phyloP scores from a whole-genome alignment of 352 stramenopile genomes.

The Globisporangium recalcitrans region DNA sequence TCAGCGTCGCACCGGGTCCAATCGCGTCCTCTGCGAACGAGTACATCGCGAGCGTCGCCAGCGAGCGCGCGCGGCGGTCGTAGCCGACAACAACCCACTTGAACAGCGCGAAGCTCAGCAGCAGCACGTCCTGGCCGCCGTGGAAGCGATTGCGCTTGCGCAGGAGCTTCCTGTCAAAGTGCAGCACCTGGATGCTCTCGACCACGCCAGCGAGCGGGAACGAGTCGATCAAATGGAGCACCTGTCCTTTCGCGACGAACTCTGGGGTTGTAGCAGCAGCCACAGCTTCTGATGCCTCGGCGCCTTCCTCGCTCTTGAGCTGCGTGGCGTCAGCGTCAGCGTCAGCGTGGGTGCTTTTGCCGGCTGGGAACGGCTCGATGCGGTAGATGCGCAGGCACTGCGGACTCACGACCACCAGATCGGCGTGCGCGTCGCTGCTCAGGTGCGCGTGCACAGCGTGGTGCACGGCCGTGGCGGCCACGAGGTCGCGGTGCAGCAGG shows the following conservation, averaged over 20 bases:
- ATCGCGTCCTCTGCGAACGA: conserved; percentile 80
- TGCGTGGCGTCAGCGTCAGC: background rate
- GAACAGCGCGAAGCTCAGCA: conserved; percentile 68
- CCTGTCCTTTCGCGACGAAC: conserved; percentile 39
- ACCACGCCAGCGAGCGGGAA: conserved; percentile 72
- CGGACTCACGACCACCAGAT: conserved; percentile 70
- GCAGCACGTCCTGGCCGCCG: conserved; percentile 63
- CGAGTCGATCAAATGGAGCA: conserved; percentile 64
- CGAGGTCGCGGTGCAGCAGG: conserved; percentile 75
- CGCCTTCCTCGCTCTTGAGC: background rate
- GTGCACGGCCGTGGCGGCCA: conserved; percentile 73
- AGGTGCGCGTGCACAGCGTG: conserved; percentile 62
- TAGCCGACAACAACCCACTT: conserved; percentile 84
- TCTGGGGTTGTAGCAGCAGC: background rate
- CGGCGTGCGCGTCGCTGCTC: conserved; percentile 56
- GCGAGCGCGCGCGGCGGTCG: conserved; percentile 37
- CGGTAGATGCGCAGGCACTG: conserved; percentile 78
- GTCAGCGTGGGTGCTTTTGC: background rate
- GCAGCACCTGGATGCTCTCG: conserved; percentile 66
- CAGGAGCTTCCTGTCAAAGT: conserved; percentile 56
- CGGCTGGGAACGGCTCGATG: conserved; percentile 50
- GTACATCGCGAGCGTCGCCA: conserved; percentile 75
- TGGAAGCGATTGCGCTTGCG: conserved; percentile 71
- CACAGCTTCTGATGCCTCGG: background rate
- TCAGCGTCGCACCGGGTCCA: conserved; percentile 69